These are phyloP conservation scores for Yamadazyma mexicana DNA, from an alignment of 1,139 yeast genomes.

Conservation along the genomic window DNA sequence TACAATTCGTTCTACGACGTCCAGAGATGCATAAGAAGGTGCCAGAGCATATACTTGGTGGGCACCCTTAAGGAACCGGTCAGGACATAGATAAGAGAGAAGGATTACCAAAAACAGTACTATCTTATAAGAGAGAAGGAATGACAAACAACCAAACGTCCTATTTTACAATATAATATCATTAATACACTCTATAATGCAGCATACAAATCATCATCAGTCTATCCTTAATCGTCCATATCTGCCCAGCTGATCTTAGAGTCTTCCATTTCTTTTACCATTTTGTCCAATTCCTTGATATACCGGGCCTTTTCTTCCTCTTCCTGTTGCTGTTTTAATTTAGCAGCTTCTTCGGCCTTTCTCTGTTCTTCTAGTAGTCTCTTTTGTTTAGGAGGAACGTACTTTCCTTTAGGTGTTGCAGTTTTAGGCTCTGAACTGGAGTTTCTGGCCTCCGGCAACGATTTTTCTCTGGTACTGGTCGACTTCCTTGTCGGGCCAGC, in stretches of 20 bases:
- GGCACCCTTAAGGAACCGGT: conserved; percentile 11
- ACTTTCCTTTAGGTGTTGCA: conserved; percentile 1
- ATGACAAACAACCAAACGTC: too few relatives aligned
- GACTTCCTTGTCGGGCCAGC: too few relatives aligned
- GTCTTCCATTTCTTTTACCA: conserved; percentile 32
- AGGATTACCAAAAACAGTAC: too few relatives aligned
- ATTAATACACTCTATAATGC: too few relatives aligned
- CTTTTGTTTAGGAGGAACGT: conserved; percentile 13
- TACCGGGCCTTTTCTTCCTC: conserved; percentile 14
- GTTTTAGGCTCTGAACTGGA: too few relatives aligned
- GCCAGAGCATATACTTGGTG: conserved; percentile 9
- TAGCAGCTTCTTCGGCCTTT: conserved; percentile 11
- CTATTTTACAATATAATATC: too few relatives aligned
- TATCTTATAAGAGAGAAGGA: too few relatives aligned
- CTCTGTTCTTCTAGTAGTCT: conserved; percentile 4
- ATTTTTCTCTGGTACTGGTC: too few relatives aligned
- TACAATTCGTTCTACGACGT: conserved; percentile 11
- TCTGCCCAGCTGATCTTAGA: conserved; percentile 36
- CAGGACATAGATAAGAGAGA: too few relatives aligned
- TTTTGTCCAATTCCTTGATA: conserved; percentile 26
- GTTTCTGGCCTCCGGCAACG: too few relatives aligned
- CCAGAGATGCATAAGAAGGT: conserved; percentile 7
- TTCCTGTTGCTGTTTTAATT: conserved; percentile 9
- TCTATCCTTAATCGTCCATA: conserved; percentile 11
- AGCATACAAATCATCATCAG: too few relatives aligned